Percentiles rank a stretch among this genome's conserved stretches.
These are phyloP conservation scores for Smittium mucronatum DNA, from an alignment of 371 early-diverging fungal genomes.

Conservation along the genomic window DNA sequence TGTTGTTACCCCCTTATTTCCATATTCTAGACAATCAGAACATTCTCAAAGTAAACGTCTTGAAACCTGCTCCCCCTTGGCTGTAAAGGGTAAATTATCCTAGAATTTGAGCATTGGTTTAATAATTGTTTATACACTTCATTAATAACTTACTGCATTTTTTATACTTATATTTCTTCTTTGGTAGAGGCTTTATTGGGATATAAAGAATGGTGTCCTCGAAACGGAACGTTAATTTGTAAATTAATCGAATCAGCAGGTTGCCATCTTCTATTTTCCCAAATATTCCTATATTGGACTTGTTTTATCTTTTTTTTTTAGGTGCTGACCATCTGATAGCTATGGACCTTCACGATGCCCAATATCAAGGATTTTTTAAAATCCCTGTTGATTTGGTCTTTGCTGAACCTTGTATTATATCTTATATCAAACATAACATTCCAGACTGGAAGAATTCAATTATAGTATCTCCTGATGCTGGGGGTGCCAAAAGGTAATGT, in stretches of 20 bases:
- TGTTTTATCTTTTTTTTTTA: conserved; percentile 2
- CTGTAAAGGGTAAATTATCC: background rate
- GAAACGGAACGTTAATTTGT: conserved; percentile 81
- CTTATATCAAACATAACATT: conserved; percentile 71
- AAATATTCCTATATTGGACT: background rate
- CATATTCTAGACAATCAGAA: conserved; percentile 74
- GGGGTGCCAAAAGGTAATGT: conserved; percentile 82
- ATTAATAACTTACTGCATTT: too few species aligned
- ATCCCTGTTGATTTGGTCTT: conserved; percentile 90
- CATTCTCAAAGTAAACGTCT: conserved; percentile 28
- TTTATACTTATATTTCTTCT: background rate
- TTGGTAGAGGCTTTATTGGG: conserved; percentile 15
- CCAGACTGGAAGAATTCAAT: conserved; percentile 64
- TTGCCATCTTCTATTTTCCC: background rate
- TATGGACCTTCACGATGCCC: conserved; percentile 90
- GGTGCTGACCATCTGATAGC: conserved; percentile 88
- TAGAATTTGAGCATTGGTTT: too few species aligned
- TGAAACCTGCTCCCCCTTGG: background rate
- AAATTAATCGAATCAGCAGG: conserved; percentile 71
- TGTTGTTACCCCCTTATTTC: conserved; percentile 75
- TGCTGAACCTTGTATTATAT: conserved; percentile 69
- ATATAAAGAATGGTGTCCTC: conserved; percentile 76
- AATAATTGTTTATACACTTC: too few species aligned
- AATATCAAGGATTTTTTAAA: conserved; percentile 94
- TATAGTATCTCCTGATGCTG: conserved; percentile 92